Evolutionary conservation across 2,329 filamentous ascomycete genomes (phyloP).

Genomic region (Cladosporium sp.): DNA sequence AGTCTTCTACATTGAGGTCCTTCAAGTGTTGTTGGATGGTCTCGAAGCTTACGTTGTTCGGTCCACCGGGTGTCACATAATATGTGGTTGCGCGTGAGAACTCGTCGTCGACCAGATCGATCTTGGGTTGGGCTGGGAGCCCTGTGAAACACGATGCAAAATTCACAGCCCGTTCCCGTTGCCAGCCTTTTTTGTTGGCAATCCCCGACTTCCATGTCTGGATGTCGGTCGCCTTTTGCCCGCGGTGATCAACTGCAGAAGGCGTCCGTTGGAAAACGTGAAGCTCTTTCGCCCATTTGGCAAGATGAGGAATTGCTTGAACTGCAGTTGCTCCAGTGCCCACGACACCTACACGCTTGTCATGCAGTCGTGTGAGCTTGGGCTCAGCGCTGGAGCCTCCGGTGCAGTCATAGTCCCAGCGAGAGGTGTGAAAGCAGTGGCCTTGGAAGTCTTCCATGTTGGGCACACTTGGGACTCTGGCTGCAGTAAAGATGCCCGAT

Average conservation of each 20-base stretch:
- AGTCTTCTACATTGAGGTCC: no score
- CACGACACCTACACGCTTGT: slow-evolving; percentile 71
- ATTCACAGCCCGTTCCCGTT: slow-evolving; percentile 43
- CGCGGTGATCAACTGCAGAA: slow-evolving; percentile 25
- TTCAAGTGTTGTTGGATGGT: no score
- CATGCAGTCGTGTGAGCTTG: slow-evolving; percentile 49
- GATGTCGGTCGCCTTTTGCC: slow-evolving; percentile 37
- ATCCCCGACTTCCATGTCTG: slow-evolving; percentile 35
- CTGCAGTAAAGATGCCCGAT: slow-evolving; percentile 73
- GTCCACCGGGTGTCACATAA: no score
- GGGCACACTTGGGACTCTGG: slow-evolving; percentile 57
- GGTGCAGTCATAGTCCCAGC: not conserved
- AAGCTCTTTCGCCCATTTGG: slow-evolving; percentile 34
- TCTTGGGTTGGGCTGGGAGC: slow-evolving; percentile 20
- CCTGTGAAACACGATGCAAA: slow-evolving; percentile 28
- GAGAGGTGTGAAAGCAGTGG: slow-evolving; percentile 66
- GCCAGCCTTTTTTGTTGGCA: slow-evolving; percentile 45
- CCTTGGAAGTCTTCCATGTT: slow-evolving; percentile 68
- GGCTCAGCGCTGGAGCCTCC: slow-evolving; percentile 28
- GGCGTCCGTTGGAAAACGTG: slow-evolving; percentile 41
- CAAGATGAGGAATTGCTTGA: slow-evolving; percentile 54
- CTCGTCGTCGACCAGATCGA: slow-evolving; percentile 20
- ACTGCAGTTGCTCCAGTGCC: slow-evolving; percentile 77
- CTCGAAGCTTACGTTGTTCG: no score
- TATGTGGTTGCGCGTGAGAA: no score